These are phyloP conservation scores for Dryadomyces quercivorus DNA, from an alignment of 2,329 filamentous ascomycete genomes.

Conservation along the genomic window DNA sequence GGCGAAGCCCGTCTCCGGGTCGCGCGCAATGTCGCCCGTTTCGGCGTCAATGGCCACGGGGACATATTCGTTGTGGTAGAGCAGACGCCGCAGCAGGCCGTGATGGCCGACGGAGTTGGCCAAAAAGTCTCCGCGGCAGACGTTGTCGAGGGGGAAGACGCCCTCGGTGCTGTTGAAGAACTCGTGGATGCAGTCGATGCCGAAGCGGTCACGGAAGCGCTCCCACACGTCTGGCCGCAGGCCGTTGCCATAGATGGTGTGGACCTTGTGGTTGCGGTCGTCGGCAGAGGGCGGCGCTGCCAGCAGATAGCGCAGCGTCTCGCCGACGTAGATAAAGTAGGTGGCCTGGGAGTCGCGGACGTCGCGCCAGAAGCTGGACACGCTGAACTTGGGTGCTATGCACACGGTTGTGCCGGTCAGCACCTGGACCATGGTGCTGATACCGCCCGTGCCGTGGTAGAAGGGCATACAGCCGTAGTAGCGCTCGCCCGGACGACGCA, in stretches of 20 bases:
- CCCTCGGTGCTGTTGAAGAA: slow-evolving; percentile 74
- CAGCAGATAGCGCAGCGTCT: slow-evolving; percentile 63
- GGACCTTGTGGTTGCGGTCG: slow-evolving; percentile 46
- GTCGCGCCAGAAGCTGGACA: slow-evolving; percentile 59
- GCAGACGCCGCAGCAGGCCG: slow-evolving; percentile 44
- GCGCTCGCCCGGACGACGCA: slow-evolving; percentile 32
- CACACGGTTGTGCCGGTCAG: slow-evolving; percentile 42
- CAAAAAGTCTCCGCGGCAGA: slow-evolving; percentile 48
- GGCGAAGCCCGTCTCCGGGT: slow-evolving; percentile 57
- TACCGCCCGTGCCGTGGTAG: slow-evolving; percentile 64
- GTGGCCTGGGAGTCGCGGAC: slow-evolving; percentile 56
- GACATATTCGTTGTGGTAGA: slow-evolving; percentile 42
- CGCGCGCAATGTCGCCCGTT: slow-evolving; percentile 53
- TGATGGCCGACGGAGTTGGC: slow-evolving; percentile 59
- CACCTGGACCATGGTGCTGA: slow-evolving; percentile 43
- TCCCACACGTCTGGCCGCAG: slow-evolving; percentile 58
- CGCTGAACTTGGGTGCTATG: slow-evolving; percentile 56
- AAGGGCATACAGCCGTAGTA: slow-evolving; percentile 70
- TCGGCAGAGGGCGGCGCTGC: slow-evolving; percentile 51
- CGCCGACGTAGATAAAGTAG: slow-evolving; percentile 66
- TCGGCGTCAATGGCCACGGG: slow-evolving; percentile 58
- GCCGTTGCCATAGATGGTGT: slow-evolving; percentile 53
- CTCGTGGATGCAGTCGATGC: slow-evolving; percentile 50
- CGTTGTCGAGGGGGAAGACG: slow-evolving; percentile 49
- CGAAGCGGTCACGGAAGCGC: slow-evolving; percentile 51